Base-by-base conservation (phyloP, 2,329 filamentous ascomycete species). In the Epichloe gansuensis region DNA sequence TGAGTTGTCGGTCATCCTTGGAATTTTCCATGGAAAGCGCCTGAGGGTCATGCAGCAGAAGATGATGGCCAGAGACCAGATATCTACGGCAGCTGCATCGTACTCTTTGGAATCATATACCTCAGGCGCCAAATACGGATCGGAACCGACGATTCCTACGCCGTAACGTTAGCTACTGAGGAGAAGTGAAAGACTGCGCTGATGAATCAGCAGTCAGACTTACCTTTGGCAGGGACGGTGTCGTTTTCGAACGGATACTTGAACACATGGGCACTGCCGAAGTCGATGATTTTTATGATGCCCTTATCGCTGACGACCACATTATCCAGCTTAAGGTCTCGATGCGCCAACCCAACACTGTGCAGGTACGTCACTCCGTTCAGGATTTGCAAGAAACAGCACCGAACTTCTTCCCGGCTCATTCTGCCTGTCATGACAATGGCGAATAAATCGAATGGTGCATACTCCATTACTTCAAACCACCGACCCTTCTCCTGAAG, bases 401-500 rank as follows among this genome's bases (percentile, higher is more conserved):
- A 98, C 3, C 83, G 84, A 54, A 97, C 80, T 66, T 98, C 93
- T 60, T 95, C 86, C 54, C 89, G 82, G 41, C 81, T 81, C 93
- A 98, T 98, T 70, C 89, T 95, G 38, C 93, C 93, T 0, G 93
- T 97, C 93, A 98, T 98, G 58, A 98, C 93, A 57, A 94, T 95
- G 12, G 93, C 93, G 65, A 98, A 98, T 34, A 98, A 77, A 66
- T 98, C 93, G 63, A 77, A 98, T 0, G 93, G 93, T 11, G 90
- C 93, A 63, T 95, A 98, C 65, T 98, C 93, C 93, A 98, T 98
- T 42, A 98, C 93, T 64, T 97, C 91, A 63, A 89, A 98, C 89
- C 93, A 98, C 57, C 85, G 89, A 49, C 81, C 82, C 68, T 91
- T 93, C 69, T 98, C 93, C 59, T 94, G 87, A 11, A 98, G 81